A percentile compares a stretch with the other conserved stretches of the same genome.
Conservation (phyloP, 1,284 basidiomycete genomes). For the Ceratobasidium sp. region DNA sequence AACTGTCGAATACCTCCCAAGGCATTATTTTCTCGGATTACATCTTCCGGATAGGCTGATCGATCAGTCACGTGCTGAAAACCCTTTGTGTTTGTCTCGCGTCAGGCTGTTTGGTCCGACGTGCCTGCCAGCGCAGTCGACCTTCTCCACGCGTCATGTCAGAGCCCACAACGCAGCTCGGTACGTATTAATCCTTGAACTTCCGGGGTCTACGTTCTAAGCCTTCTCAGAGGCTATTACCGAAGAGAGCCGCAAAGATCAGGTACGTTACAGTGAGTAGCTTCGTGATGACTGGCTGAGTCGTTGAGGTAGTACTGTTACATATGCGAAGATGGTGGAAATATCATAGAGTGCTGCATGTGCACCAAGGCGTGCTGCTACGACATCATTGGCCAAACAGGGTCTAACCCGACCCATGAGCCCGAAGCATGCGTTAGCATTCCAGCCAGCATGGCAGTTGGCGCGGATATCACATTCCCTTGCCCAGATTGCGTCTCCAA, state of each 20-base stretch:
- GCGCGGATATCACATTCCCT: not conserved
- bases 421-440: slow-evolving; percentile 5
- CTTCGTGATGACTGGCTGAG: not conserved
- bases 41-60: too few relatives aligned
- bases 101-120: too few relatives aligned
- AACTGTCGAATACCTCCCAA: too few relatives aligned
- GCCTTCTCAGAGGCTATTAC: too few relatives aligned
- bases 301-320: slow-evolving; percentile 7
- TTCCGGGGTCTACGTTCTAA: too few relatives aligned
- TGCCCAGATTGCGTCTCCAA: not conserved
- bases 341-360: slow-evolving; percentile 1
- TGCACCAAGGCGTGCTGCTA: slow-evolving; percentile 10
- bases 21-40: too few relatives aligned
- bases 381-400: not conserved
- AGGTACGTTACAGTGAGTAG: not conserved
- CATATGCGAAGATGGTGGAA: slow-evolving; percentile 20
- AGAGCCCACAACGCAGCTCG: too few relatives aligned
- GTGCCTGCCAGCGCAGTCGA: too few relatives aligned
- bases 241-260: not conserved
- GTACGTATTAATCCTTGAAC: too few relatives aligned
- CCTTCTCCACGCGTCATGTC: too few relatives aligned
- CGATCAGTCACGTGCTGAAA: too few relatives aligned
- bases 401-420: not conserved
- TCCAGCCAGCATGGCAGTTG: slow-evolving; percentile 11
- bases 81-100: too few relatives aligned